Evolutionary conservation across 768 basidiomycete species (phyloP).

Genomic region (Russula griseocarnosa): DNA sequence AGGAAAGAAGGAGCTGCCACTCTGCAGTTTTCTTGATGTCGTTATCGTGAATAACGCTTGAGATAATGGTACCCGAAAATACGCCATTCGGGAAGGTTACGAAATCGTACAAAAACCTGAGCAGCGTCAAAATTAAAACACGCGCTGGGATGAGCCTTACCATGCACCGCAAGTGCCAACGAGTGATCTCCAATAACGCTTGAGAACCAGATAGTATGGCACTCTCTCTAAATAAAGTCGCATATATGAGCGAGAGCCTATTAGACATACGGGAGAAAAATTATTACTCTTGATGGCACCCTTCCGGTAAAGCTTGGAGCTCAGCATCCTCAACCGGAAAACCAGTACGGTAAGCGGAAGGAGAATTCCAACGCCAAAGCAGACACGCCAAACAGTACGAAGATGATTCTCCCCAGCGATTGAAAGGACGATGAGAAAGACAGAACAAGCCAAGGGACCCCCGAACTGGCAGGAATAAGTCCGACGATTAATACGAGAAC

Average conservation of each 20-base stretch:
- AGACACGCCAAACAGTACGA: slow-evolving; percentile 62
- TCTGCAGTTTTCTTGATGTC: slow-evolving; percentile 60
- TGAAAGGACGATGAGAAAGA: slow-evolving; percentile 65
- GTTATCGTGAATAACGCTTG: slow-evolving; percentile 54
- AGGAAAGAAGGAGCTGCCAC: slow-evolving; percentile 62
- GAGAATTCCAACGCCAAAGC: slow-evolving; percentile 59
- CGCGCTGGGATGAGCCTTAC: slow-evolving; percentile 35
- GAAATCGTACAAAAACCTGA: slow-evolving; percentile 66
- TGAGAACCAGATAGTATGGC: slow-evolving; percentile 57
- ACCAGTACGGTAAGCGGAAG: slow-evolving; percentile 65
- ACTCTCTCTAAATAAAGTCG: slow-evolving; percentile 41
- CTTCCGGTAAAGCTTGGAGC: slow-evolving; percentile 56
- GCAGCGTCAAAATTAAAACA: neutral
- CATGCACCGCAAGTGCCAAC: slow-evolving; percentile 74
- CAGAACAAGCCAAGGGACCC: slow-evolving; percentile 59
- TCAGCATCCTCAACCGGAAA: slow-evolving; percentile 71
- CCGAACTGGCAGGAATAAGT: slow-evolving; percentile 45
- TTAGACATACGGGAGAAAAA: neutral
- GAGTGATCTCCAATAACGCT: slow-evolving; percentile 62
- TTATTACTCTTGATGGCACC: slow-evolving; percentile 60
- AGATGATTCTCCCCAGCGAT: slow-evolving; percentile 61
- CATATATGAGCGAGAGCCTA: neutral
- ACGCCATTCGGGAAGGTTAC: slow-evolving; percentile 72
- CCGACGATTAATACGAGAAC: neutral
- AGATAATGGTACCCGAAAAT: slow-evolving; percentile 64